Percentiles rank a stretch among this genome's conserved stretches.
Conservation (phyloP, 1,284 basidiomycete species). For the Tylopilus sp. region DNA sequence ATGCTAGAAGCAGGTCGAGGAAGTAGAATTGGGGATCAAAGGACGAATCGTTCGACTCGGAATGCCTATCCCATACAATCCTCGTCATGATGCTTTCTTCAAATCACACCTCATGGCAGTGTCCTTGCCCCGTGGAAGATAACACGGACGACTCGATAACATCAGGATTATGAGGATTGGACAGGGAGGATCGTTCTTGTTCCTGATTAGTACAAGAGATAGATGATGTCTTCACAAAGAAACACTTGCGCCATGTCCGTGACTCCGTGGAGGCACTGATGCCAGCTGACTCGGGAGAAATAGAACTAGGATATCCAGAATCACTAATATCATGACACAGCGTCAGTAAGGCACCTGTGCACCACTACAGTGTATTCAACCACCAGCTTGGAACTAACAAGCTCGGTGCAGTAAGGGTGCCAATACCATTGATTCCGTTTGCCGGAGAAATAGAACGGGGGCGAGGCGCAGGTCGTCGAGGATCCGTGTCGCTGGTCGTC, state of each 20-base stretch:
- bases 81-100: constrained; percentile 47
- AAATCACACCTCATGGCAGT: constrained; percentile 46
- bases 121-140: constrained; percentile 44
- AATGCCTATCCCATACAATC: constrained; percentile 43
- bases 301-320: constrained; percentile 42
- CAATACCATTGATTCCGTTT: constrained; percentile 22
- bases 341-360: constrained; percentile 10
- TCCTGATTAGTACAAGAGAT: constrained; percentile 39
- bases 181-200: constrained; percentile 22
- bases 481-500: constrained; percentile 36
- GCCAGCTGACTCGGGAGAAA: constrained; percentile 47
- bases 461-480: constrained; percentile 25
- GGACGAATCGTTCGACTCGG: constrained; percentile 45
- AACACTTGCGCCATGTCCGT: too few relatives aligned
- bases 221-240: constrained; percentile 47
- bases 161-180: constrained; percentile 29
- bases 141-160: constrained; percentile 42
- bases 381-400: constrained; percentile 38
- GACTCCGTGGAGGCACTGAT: constrained; percentile 44
- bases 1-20: constrained; percentile 23
- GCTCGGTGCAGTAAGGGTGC: constrained; percentile 22
- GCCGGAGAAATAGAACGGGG: constrained; percentile 17
- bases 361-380: constrained; percentile 6
- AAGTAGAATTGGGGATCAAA: constrained; percentile 30
- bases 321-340: constrained; percentile 34